phyloP scores from a whole-genome alignment of 169 alveolate genomes.

The Babesia divergens region DNA sequence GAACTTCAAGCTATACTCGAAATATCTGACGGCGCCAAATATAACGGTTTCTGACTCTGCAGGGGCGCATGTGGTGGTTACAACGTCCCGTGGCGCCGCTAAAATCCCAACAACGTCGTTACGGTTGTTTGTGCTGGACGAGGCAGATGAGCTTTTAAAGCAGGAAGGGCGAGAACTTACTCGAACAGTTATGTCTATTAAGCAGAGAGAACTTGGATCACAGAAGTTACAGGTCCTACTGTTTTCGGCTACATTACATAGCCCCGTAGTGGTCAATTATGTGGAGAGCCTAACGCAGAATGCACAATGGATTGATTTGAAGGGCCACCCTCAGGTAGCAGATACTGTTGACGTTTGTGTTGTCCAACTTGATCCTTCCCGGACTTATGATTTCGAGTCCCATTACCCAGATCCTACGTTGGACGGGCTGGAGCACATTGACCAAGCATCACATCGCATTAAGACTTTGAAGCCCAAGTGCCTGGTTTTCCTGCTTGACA shows the following conservation, averaged over 20 bases:
- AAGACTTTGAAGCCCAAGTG: constrained; percentile 57
- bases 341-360: constrained; percentile 58
- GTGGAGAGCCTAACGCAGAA: constrained; percentile 50
- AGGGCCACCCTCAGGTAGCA: constrained; percentile 59
- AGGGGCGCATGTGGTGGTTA: constrained; percentile 11
- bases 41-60: background rate
- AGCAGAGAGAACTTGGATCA: constrained; percentile 16
- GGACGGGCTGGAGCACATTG: constrained; percentile 48
- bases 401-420: constrained; percentile 19
- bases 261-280: constrained; percentile 43
- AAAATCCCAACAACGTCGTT: constrained; percentile 23
- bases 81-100: constrained; percentile 7
- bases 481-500: constrained; percentile 45
- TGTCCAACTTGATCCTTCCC: constrained; percentile 30
- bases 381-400: constrained; percentile 17
- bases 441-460: constrained; percentile 39
- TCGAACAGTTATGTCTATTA: constrained; percentile 21
- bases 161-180: constrained; percentile 16
- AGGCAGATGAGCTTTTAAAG: constrained; percentile 64
- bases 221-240: constrained; percentile 49
- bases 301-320: constrained; percentile 61
- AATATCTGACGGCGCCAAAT: constrained; percentile 1
- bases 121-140: constrained; percentile 53
- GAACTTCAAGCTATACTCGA: constrained; percentile 2
- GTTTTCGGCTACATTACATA: constrained; percentile 67